Evolutionary conservation across 257 asterid species (phyloP), one percentile per base, ranked within the genome.

Genomic region (Ilex aquifolium): DNA sequence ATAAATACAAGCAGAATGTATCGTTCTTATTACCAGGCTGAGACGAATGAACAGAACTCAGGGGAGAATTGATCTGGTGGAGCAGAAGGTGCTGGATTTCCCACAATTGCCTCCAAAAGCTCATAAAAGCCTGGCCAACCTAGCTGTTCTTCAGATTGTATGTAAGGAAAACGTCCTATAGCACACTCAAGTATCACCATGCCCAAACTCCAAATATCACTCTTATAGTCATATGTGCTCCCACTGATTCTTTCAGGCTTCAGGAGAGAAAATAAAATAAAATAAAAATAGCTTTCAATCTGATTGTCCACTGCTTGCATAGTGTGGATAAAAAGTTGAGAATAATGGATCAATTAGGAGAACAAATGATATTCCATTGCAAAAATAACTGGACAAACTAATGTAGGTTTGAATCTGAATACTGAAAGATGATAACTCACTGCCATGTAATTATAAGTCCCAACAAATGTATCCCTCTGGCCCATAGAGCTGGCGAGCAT

Each of bases 201-300:
- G 39, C 91, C 87, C 59, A 82, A 66, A 62, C 87, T 82, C 87
- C 87, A 82, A 48, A 82, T 82, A 69, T 78, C 87, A 71, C 87
- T 82, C 66, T 76, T 82, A 56, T 76, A 72, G 66, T 82, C 97
- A 79, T 93, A 90, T 60, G 84, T 78, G 86, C 88, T 79, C 65
- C 97, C 99, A 65, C 95, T 93, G 62, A 93, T 90, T 78, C 99
- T 80, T 72, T 93, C 99, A 68, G 97, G 99, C 99, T 93, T 67
- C 57, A 81, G 44, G 42, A 48, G 59, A 71, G 58, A 46, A 54
- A 15, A 32, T 27, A 14, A 13, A 46, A 32, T 32, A 42, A 54
- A 17, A 49, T 49, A 4, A 15, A 12, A 49, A 11, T 12, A 49
- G 54, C 54, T 49, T 49, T 49, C n/a, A 12, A 11, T 11, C 54